Conservation (phyloP, 139 green algal species). For the Volvox africanus region DNA sequence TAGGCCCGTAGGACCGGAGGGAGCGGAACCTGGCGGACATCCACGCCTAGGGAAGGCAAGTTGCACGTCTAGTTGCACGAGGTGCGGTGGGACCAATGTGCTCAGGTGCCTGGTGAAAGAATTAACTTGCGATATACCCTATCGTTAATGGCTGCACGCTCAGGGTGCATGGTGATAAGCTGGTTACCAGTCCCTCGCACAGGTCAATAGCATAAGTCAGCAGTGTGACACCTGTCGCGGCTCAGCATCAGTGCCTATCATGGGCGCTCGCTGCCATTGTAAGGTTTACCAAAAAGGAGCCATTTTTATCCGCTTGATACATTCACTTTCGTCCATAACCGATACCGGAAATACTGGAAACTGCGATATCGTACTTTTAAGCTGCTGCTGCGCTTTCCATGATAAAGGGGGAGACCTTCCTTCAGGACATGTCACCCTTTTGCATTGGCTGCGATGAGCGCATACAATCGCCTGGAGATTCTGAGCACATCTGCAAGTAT, state of each 20-base stretch:
- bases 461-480: too few species aligned
- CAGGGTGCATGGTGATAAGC: slow-evolving; percentile 94
- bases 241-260: background rate
- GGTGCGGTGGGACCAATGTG: slow-evolving; percentile 36
- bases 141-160: slow-evolving; percentile 91
- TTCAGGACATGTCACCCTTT: too few species aligned
- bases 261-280: background rate
- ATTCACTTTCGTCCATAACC: too few species aligned
- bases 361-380: too few species aligned
- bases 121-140: slow-evolving; percentile 84
- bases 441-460: too few species aligned
- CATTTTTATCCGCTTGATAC: background rate
- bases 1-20: slow-evolving; percentile 82
- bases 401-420: too few species aligned
- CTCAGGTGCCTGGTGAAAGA: too few species aligned
- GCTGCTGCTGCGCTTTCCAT: too few species aligned
- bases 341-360: too few species aligned
- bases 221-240: slow-evolving; percentile 69
- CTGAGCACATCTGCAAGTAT: too few species aligned
- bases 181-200: slow-evolving; percentile 90
- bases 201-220: slow-evolving; percentile 80
- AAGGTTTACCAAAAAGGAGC: background rate
- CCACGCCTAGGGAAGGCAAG: slow-evolving; percentile 87
- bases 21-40: slow-evolving; percentile 69
- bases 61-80: slow-evolving; percentile 83